phyloP scores from a whole-genome alignment of 768 basidiomycete genomes.

The Auricularia heimuer region DNA sequence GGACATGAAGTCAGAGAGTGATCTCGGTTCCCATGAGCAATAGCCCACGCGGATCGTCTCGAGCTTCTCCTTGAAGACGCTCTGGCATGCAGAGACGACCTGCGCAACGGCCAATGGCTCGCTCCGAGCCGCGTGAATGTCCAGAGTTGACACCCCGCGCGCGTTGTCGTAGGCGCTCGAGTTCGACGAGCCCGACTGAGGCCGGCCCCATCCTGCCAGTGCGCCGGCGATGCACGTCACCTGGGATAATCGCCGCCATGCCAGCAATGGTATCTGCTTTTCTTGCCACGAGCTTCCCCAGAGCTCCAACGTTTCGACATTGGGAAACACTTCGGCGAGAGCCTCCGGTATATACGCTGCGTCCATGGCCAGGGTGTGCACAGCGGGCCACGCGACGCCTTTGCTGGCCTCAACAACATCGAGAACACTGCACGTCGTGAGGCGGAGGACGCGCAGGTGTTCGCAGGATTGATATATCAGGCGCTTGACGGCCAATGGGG shows the following conservation, averaged over 20 bases:
- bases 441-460: not conserved
- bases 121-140: not conserved
- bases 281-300: not conserved
- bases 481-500: not conserved
- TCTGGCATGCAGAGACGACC: not conserved
- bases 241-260: no score
- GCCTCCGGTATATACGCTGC: not conserved
- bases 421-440: not conserved
- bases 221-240: no score
- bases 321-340: not conserved
- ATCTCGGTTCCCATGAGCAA: not conserved
- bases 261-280: no score
- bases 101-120: not conserved
- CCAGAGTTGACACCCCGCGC: not conserved
- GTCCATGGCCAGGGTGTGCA: not conserved
- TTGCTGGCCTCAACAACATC: not conserved
- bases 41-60: not conserved
- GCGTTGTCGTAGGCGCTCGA: not conserved
- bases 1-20: not conserved
- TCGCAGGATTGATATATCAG: not conserved
- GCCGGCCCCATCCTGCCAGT: no score
- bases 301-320: not conserved
- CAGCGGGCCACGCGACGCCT: not conserved
- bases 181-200: no score
- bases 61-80: not conserved